Percentiles rank a stretch among this genome's conserved stretches.
Evolutionary conservation across 1,284 basidiomycete genomes (phyloP).

Genomic region (Caloboletus inedulis): DNA sequence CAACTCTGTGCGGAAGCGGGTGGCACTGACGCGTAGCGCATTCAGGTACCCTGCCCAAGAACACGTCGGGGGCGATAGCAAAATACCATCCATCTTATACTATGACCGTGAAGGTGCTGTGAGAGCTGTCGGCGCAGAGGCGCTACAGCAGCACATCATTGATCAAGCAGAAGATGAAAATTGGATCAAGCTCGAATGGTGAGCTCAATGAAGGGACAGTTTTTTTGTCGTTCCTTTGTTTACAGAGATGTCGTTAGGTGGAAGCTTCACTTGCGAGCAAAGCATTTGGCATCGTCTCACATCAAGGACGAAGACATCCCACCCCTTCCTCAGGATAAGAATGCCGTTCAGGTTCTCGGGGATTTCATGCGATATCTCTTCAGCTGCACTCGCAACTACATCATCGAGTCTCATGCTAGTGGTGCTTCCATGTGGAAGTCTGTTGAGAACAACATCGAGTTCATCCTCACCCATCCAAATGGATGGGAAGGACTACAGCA

Average conservation of each 20-base stretch:
- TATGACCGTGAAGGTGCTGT: constrained; percentile 45
- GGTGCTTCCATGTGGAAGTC: constrained; percentile 39
- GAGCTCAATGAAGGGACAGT: neutral
- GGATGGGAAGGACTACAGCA: constrained; percentile 45
- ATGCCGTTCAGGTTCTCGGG: constrained; percentile 43
- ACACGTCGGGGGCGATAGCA: constrained; percentile 41
- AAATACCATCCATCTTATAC: constrained; percentile 55
- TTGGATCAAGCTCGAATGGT: constrained; percentile 51
- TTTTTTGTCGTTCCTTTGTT: neutral
- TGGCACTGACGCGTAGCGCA: neutral
- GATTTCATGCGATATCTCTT: constrained; percentile 54
- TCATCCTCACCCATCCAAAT: constrained; percentile 43
- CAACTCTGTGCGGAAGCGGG: neutral
- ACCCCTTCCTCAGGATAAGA: constrained; percentile 45
- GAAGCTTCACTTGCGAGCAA: constrained; percentile 51
- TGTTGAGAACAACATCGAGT: constrained; percentile 33
- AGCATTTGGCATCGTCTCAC: constrained; percentile 26
- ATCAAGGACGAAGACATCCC: constrained; percentile 35
- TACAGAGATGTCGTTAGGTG: constrained; percentile 41
- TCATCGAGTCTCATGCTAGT: constrained; percentile 44
- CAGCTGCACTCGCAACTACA: constrained; percentile 43
- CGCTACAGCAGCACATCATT: constrained; percentile 37
- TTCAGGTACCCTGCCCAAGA: constrained; percentile 43
- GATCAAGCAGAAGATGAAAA: constrained; percentile 43
- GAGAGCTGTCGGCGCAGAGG: constrained; percentile 49